Evolutionary conservation across 768 basidiomycete genomes (phyloP).

Genomic region (Leucocoprinus birnbaumii): DNA sequence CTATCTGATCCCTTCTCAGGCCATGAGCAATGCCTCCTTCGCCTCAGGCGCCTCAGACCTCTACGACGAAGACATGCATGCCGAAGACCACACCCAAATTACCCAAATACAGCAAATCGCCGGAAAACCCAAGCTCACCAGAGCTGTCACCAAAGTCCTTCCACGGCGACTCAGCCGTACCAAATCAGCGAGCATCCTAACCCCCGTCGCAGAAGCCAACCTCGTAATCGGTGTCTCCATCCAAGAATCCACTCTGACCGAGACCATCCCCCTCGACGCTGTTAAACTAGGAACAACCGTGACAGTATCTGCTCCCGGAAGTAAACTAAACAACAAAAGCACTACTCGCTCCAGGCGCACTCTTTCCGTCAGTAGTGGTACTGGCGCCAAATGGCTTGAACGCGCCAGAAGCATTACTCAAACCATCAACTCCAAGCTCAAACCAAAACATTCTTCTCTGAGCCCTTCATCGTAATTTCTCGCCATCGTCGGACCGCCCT

Average conservation of each 20-base stretch:
- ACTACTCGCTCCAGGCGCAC: conserved; percentile 8
- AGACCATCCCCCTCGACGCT: neutral
- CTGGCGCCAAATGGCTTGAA: neutral
- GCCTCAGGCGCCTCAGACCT: conserved; percentile 7
- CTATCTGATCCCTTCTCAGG: neutral
- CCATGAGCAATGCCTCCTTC: conserved; percentile 7
- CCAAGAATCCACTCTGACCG: conserved; percentile 9
- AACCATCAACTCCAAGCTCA: neutral
- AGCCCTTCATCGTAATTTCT: neutral
- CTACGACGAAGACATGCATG: conserved; percentile 4
- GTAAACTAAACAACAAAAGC: neutral
- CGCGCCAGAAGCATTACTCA: conserved; percentile 7
- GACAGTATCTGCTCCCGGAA: conserved; percentile 10
- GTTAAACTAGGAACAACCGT: conserved; percentile 5
- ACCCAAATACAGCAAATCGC: conserved; percentile 3
- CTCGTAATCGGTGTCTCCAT: conserved; percentile 9
- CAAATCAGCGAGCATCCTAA: neutral
- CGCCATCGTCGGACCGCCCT: neutral
- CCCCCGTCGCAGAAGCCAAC: conserved; percentile 1
- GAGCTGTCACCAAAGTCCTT: conserved; percentile 6
- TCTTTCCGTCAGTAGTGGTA: neutral
- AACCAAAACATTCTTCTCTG: neutral
- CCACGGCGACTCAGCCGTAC: conserved; percentile 9
- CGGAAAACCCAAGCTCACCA: conserved; percentile 7
- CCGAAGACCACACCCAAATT: conserved; percentile 4